These are phyloP conservation scores for Alopecurus myosuroides DNA, from an alignment of 176 grass and related monocot species.

Conservation along the genomic window DNA sequence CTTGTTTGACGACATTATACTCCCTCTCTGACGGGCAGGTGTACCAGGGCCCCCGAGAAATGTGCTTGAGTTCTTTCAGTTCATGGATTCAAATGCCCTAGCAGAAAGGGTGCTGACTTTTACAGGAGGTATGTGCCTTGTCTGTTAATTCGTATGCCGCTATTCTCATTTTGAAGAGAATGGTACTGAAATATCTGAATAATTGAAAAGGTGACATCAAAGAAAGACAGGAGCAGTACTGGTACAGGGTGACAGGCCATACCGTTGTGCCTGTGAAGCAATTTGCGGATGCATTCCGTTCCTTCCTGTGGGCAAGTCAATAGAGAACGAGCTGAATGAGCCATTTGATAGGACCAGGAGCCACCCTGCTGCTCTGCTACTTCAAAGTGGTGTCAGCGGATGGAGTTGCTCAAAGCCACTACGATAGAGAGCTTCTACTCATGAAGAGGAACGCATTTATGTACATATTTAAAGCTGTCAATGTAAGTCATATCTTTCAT, in stretches of 20 bases:
- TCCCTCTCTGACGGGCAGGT: conserved; percentile 84
- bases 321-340: conserved; percentile 46
- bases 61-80: conserved; percentile 83
- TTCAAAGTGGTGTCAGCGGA: conserved; percentile 60
- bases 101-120: conserved; percentile 89
- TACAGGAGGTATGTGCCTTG: conserved; percentile 71
- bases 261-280: conserved; percentile 67
- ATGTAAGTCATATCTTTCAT: conserved; percentile 39
- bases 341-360: conserved; percentile 76
- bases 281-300: conserved; percentile 72
- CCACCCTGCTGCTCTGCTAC: conserved; percentile 79
- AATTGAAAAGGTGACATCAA: conserved; percentile 77
- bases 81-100: conserved; percentile 79
- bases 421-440: conserved; percentile 77
- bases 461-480: conserved; percentile 79
- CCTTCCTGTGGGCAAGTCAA: conserved; percentile 62
- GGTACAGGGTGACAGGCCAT: conserved; percentile 54
- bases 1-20: conserved; percentile 89
- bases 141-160: not conserved
- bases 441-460: conserved; percentile 98
- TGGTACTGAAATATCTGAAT: conserved; percentile 23
- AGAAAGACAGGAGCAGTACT: conserved; percentile 94
- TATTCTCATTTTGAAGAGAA: conserved; percentile 7
- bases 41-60: conserved; percentile 82
- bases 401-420: conserved; percentile 68